phyloP scores from a whole-genome alignment of 805 yeast species.

The Zygosaccharomyces bisporus region DNA sequence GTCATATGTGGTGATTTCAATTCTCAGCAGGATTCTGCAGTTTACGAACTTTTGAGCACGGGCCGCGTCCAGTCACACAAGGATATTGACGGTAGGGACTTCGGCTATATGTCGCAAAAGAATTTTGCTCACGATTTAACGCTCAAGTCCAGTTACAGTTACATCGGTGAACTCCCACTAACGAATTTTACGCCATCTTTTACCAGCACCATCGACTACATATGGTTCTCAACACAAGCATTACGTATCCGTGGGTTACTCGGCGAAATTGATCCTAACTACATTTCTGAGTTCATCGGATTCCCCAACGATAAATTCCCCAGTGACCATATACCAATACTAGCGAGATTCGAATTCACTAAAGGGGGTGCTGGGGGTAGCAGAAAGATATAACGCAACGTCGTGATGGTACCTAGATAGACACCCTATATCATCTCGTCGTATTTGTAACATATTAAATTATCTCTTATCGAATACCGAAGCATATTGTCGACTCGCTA shows the following conservation, averaged over 20 bases:
- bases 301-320: slow-evolving; percentile 93
- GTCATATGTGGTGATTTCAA: slow-evolving; percentile 95
- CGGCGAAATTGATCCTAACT: slow-evolving; percentile 78
- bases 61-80: slow-evolving; percentile 75
- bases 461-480: no score
- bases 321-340: slow-evolving; percentile 89
- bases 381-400: slow-evolving; percentile 26
- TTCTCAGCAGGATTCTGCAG: slow-evolving; percentile 83
- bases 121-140: slow-evolving; percentile 81
- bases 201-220: slow-evolving; percentile 89
- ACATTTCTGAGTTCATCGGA: slow-evolving; percentile 74
- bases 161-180: slow-evolving; percentile 85
- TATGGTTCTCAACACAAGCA: slow-evolving; percentile 87
- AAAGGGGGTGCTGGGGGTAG: slow-evolving; percentile 37
- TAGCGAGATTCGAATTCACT: slow-evolving; percentile 71
- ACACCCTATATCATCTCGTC: slow-evolving; percentile 7
- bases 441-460: slow-evolving; percentile 8
- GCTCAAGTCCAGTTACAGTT: slow-evolving; percentile 78
- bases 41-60: slow-evolving; percentile 79
- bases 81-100: slow-evolving; percentile 82
- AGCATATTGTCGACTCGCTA: no score
- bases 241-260: slow-evolving; percentile 79
- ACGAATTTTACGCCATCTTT: slow-evolving; percentile 93
- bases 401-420: slow-evolving; percentile 8
- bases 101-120: slow-evolving; percentile 85